Evolutionary conservation across 495 filamentous ascomycete species (phyloP).

Genomic region (Aspergillus sclerotioniger): DNA sequence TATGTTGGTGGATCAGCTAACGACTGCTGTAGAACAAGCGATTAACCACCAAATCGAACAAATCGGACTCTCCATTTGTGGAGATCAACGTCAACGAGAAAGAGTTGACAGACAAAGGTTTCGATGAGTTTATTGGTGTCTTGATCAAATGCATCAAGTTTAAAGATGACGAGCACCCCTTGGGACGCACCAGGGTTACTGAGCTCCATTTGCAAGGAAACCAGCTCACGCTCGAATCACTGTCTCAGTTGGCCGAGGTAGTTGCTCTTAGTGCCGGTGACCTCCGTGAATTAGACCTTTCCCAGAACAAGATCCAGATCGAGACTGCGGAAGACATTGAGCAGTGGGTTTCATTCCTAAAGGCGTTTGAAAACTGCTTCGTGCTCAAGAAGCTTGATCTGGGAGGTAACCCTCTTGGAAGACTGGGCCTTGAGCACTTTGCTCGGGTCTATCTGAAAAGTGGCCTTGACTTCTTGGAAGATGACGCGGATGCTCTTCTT

Average conservation of each 20-base stretch:
- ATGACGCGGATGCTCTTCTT: slow-evolving; percentile 19
- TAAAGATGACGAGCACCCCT: slow-evolving; percentile 25
- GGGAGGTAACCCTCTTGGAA: slow-evolving; percentile 40
- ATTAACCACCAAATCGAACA: slow-evolving; percentile 34
- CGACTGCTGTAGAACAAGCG: slow-evolving; percentile 33
- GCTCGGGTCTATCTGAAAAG: slow-evolving; percentile 42
- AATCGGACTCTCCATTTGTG: slow-evolving; percentile 35
- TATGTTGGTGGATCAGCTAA: neutral
- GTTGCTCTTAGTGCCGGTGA: slow-evolving; percentile 38
- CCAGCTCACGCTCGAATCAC: slow-evolving; percentile 33
- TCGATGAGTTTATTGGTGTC: slow-evolving; percentile 39
- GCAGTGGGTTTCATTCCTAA: slow-evolving; percentile 45
- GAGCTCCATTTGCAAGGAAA: slow-evolving; percentile 48
- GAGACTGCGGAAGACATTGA: slow-evolving; percentile 28
- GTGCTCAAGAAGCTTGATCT: slow-evolving; percentile 46
- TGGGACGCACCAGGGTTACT: slow-evolving; percentile 37
- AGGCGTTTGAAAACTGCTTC: slow-evolving; percentile 42
- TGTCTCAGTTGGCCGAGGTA: slow-evolving; percentile 38
- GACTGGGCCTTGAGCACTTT: slow-evolving; percentile 43
- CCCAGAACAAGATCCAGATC: slow-evolving; percentile 43
- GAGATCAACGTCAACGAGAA: slow-evolving; percentile 48
- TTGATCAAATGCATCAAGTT: slow-evolving; percentile 36
- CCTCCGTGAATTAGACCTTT: slow-evolving; percentile 47
- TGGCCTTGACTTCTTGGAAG: slow-evolving; percentile 29
- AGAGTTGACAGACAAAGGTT: slow-evolving; percentile 42